Evolutionary conservation across 371 early-diverging fungal genomes (phyloP), one percentile per base, ranked within the genome.

Genomic region (Saksenaea oblongispora): DNA sequence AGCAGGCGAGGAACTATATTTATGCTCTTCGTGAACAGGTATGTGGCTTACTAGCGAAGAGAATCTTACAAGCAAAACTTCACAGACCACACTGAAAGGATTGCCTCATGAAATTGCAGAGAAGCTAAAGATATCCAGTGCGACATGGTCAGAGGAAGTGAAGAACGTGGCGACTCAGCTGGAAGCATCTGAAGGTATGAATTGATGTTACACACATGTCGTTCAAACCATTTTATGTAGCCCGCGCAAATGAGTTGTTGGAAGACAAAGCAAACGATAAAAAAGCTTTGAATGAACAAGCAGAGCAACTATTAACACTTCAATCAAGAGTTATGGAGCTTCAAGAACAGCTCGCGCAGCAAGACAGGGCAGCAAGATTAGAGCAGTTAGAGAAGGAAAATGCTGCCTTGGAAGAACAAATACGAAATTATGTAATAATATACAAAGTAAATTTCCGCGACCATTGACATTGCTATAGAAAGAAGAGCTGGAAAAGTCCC

Each of bases 91-190:
- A 8, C 34, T 63, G 11, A 65, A 65, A 28, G 65, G 60, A 5
- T 18, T 80, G 34, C 72, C 83, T 15, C 61, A 74, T 51, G 78
- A 78, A 53, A 69, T 83, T 37, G 77, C 77, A n/a, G 64, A 67
- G 1, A 76, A 71, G 51, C 41, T 83, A 22, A 69, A 70, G 24
- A 54, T 66, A 27, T 69, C 78, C 0, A 61, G 67, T 56, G 69
- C 70, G 37, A 72, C 71, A 18, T 83, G 73, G 71, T 70, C 73
- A 18, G 62, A 73, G 36, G 73, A 78, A 63, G 35, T 76, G 0
- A 35, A 66, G 18, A 24, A 56, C 3, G 35, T 83, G 28, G 64
- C 64, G 18, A 15, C 57, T 11, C 58, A 72, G 54, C 61, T 83
- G 8, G 66, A 76, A 28, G 64, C 67, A 31, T 59, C 71, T 34